Evolutionary conservation across 306 rosid genomes (phyloP).

Genomic region (Arachis hypogaea): DNA sequence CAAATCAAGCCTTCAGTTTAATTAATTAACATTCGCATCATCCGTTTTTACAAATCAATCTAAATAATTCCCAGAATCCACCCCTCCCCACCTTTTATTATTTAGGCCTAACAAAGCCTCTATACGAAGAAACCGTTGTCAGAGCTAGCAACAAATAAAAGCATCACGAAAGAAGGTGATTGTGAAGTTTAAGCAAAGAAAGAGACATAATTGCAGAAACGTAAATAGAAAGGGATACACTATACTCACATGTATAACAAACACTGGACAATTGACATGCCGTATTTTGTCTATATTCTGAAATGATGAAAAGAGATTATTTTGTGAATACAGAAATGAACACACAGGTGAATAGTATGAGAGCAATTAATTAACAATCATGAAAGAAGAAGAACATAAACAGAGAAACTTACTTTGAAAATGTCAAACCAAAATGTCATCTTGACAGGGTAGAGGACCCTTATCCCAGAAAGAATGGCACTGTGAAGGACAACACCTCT

Average conservation of each 20-base stretch:
- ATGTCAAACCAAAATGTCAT: constrained; percentile 98
- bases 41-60: not conserved
- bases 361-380: not conserved
- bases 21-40: not conserved
- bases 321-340: constrained; percentile 42
- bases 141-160: constrained; percentile 10
- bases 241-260: constrained; percentile 90
- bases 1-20: constrained; percentile 22
- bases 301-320: constrained; percentile 37
- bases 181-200: constrained; percentile 20
- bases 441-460: constrained; percentile 92
- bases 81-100: not conserved
- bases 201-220: constrained; percentile 29
- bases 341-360: not conserved
- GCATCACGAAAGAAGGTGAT: constrained; percentile 6
- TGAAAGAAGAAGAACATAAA: not conserved
- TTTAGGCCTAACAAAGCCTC: not conserved
- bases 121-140: not conserved
- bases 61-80: not conserved
- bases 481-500: constrained; percentile 99
- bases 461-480: constrained; percentile 93
- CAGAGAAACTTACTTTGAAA: constrained; percentile 70
- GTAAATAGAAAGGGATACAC: constrained; percentile 17
- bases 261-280: constrained; percentile 76
- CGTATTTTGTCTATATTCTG: constrained; percentile 98